A percentile compares a stretch with the other conserved stretches of the same genome.
Conservation (phyloP, 106 monocot genomes). For the Dactylorhiza incarnata region DNA sequence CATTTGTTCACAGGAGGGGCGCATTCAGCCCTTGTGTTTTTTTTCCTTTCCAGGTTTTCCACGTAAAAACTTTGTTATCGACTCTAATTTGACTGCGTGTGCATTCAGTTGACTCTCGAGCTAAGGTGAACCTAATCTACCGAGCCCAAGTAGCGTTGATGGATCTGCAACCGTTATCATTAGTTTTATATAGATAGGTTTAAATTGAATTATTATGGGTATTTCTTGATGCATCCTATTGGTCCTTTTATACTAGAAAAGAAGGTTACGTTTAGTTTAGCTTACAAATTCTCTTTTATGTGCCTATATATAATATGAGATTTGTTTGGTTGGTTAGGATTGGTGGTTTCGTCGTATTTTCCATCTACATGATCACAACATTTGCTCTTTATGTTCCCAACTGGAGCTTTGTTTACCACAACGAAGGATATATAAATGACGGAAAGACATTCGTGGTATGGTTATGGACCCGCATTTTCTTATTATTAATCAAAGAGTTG, state of each 20-base stretch:
- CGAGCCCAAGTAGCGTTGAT: too few species aligned
- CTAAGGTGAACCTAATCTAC: too few species aligned
- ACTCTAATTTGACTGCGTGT: too few species aligned
- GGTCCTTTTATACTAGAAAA: not conserved
- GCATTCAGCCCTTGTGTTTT: too few species aligned
- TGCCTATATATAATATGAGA: not conserved
- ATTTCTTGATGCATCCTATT: not conserved
- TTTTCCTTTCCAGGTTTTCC: too few species aligned
- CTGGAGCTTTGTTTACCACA: constrained; percentile 36
- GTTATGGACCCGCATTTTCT: not conserved
- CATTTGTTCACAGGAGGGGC: too few species aligned
- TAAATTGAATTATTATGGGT: not conserved
- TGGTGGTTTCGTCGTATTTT: constrained; percentile 24
- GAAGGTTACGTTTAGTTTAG: not conserved
- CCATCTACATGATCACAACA: constrained; percentile 38
- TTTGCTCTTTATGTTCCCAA: constrained; percentile 35
- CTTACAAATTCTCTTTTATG: not conserved
- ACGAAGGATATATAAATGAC: constrained; percentile 24
- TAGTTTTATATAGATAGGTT: not conserved
- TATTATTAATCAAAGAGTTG: not conserved
- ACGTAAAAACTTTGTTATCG: too few species aligned
- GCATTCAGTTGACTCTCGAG: too few species aligned
- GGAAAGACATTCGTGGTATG: constrained; percentile 41
- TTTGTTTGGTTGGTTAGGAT: constrained; percentile 16
- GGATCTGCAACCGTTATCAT: too few species aligned